phyloP scores from a whole-genome alignment of 139 green algal genomes.

The Eudorina sp. region DNA sequence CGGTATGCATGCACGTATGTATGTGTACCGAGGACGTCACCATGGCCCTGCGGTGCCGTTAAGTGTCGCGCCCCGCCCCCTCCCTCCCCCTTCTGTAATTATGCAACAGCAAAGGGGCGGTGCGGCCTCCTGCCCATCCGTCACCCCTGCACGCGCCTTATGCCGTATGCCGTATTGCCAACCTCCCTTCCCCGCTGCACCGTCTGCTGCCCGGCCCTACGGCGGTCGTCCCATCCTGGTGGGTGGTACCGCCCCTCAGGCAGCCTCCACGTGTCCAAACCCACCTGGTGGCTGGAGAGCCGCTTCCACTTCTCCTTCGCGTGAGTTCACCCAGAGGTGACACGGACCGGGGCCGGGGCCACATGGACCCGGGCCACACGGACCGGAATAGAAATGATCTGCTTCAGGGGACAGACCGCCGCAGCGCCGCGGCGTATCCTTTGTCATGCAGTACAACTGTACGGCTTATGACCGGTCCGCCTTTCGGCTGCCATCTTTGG shows the following conservation, averaged over 20 bases:
- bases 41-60: neutral
- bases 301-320: slow-evolving; percentile 83
- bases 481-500: no score
- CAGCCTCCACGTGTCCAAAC: slow-evolving; percentile 75
- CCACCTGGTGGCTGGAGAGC: slow-evolving; percentile 83
- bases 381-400: no score
- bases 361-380: no score
- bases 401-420: no score
- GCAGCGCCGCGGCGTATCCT: no score
- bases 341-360: no score
- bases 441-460: no score
- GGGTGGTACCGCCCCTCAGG: neutral
- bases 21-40: neutral
- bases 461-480: no score
- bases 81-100: neutral
- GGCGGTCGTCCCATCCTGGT: no score
- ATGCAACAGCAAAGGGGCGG: neutral
- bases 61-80: no score
- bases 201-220: neutral
- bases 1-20: neutral
- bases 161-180: neutral
- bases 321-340: slow-evolving; percentile 22
- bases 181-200: neutral
- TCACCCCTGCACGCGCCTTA: no score
- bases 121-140: no score